Conservation (phyloP, 2,329 filamentous ascomycete species). For the Thielaviopsis musarum region DNA sequence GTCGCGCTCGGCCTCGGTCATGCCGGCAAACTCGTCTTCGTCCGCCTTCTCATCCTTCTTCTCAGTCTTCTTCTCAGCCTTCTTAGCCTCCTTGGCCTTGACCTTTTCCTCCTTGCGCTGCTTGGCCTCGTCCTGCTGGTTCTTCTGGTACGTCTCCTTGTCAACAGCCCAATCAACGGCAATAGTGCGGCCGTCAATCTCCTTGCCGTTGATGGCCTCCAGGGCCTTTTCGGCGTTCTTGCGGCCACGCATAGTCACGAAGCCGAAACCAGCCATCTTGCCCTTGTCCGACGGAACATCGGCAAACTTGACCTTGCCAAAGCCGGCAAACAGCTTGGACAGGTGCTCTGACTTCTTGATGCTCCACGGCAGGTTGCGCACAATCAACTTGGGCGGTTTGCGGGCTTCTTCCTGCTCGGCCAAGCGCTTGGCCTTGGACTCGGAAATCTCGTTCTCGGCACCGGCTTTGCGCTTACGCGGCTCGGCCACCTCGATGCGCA, state of each 20-base stretch:
- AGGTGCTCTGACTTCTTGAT: constrained; percentile 77
- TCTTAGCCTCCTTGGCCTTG: constrained; percentile 16
- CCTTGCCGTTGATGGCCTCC: constrained; percentile 71
- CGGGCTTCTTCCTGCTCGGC: constrained; percentile 39
- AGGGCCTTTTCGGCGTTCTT: constrained; percentile 88
- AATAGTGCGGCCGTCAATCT: constrained; percentile 70
- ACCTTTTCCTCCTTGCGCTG: constrained; percentile 21
- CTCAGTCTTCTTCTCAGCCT: constrained; percentile 21
- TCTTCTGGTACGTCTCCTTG: constrained; percentile 66
- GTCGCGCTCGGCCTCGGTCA: constrained; percentile 25
- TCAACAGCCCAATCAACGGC: constrained; percentile 97
- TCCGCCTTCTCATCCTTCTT: constrained; percentile 22
- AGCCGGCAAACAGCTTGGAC: constrained; percentile 62
- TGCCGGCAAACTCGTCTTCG: constrained; percentile 14
- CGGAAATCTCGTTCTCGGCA: constrained; percentile 21
- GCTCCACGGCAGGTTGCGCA: constrained; percentile 91
- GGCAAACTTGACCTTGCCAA: constrained; percentile 78
- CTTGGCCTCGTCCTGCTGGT: constrained; percentile 24
- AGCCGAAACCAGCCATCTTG: constrained; percentile 76
- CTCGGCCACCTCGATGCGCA: constrained; percentile 78
- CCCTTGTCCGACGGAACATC: constrained; percentile 66
- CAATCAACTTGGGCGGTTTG: constrained; percentile 60
- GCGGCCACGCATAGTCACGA: constrained; percentile 70
- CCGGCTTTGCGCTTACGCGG: constrained; percentile 51
- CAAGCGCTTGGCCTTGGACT: constrained; percentile 34